Percentiles rank a stretch among this genome's conserved stretches.
Evolutionary conservation across 78 protist species (phyloP).

Genomic region (Tieghemostelium lacteum): DNA sequence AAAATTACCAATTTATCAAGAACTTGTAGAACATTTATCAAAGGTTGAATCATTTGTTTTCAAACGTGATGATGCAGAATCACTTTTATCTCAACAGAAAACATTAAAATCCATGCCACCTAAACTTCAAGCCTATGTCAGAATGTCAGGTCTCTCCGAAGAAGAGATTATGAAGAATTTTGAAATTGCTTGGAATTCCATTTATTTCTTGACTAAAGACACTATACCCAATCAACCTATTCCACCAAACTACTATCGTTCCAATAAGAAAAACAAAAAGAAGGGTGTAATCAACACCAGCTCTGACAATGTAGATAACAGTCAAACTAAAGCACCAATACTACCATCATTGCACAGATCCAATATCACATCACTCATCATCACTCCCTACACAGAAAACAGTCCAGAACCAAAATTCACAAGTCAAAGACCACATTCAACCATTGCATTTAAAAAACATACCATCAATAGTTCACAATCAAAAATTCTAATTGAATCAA

Average conservation of each 20-base stretch:
- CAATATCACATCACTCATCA: constrained; percentile 6
- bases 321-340: not conserved
- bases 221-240: constrained; percentile 71
- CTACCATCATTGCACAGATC: constrained; percentile 63
- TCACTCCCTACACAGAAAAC: constrained; percentile 9
- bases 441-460: not conserved
- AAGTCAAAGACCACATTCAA: not conserved
- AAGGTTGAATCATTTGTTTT: constrained; percentile 63
- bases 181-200: constrained; percentile 72
- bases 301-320: not conserved
- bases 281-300: not conserved
- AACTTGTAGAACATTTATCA: constrained; percentile 10
- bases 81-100: constrained; percentile 45
- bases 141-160: constrained; percentile 55
- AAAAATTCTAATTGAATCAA: not conserved
- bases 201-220: constrained; percentile 63
- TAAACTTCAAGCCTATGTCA: constrained; percentile 65
- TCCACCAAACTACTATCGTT: constrained; percentile 71
- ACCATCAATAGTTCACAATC: not conserved
- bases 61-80: constrained; percentile 67
- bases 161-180: constrained; percentile 72
- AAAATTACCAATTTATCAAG: constrained; percentile 1
- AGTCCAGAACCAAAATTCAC: constrained; percentile 25
- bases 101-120: constrained; percentile 73
- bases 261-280: constrained; percentile 58